Base-by-base conservation (phyloP, 1,139 yeast genomes). In the Ashbya aceris region DNA sequence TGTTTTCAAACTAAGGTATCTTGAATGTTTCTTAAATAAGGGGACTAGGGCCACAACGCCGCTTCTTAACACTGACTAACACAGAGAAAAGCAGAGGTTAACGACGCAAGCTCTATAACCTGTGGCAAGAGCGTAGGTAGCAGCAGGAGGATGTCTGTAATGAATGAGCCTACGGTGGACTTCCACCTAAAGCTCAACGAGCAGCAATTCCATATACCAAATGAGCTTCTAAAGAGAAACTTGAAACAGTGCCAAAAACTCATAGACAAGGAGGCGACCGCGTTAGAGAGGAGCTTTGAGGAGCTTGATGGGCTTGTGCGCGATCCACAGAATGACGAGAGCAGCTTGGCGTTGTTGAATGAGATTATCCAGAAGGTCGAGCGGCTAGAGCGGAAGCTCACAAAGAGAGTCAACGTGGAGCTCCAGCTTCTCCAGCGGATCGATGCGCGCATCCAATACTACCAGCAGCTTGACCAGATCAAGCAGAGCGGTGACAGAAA, bases 161-260 rank as follows among this genome's bases (percentile, higher is more conserved):
- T 58, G 3, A 54, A 60, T 30, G 68, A 64, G 30, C 68, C 68
- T 7, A 51, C 62, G 5, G 63, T 65, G 8, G 71, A 69, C 42
- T 67, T 68, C 49, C 69, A 68, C 41, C 45, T 69, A 41, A 63
- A 64, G 42, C 48, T 70, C 36, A 69, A 73, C 49, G 71, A 69
- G 57, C 69, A 77, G 2, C 76, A 74, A 45, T 79, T 80, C 60
- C 69, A 69, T 42, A 74, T 79, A 1, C 89, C 89, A 1, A 66
- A 71, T 17, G 85, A 79, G 50, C 63, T 79, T 12, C 63, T 79
- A 39, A 70, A 70, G 50, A 76, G 73, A 63, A 79, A 80, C 53
- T 71, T 77, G 60, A 78, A 76, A 55, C 56, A 60, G 31, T 65
- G 77, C 13, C 82, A 78, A 51, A 75, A 70, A 51, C 61, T 75